Evolutionary conservation across 352 stramenopile species (phyloP), one percentile per base, ranked within the genome.

Genomic region (Pythium angustatum): DNA sequence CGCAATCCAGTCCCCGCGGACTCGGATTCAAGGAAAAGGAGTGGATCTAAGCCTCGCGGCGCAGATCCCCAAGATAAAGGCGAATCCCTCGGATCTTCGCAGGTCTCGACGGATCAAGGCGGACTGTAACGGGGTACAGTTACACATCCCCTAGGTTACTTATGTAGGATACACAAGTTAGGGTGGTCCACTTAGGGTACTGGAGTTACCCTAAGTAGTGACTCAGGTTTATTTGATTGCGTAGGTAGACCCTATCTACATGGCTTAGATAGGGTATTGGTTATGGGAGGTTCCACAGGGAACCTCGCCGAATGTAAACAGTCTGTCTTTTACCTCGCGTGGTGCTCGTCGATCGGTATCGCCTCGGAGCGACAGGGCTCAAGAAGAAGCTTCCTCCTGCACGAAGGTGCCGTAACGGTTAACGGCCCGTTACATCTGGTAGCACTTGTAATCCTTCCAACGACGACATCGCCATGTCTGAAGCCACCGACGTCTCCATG

Each of bases 401-500:
- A 40, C 12, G n/a, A 43, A 43, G 48, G 48, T 45, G 38, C 38
- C 45, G 50, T 45, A 57, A 27, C 34, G 50, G 19, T 30, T 17
- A n/a, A n/a, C 17, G n/a, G 30, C 50, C 50, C 50, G 30, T 57
- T 57, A 57, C 52, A 62, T 14, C 54, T 62, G 54, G 54, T 62
- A 62, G 54, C 54, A 51, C 54, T 62, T 62, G 54, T 62, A 62
- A 62, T 62, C 54, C 54, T 31, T 62, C 41, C 54, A 62, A 21
- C 27, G 41, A 24, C 54, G 38, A 62, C 54, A 51, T 51, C 40
- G 19, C 21, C 40, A 62, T 62, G 54, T 62, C 54, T 21, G 54
- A 52, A 26, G 27, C 41, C 15, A 19, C 28, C 2, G 54, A 62
- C 40, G 40, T 15, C 15, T 28, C 41, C 3, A 62, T 62, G 54